A percentile compares a stretch with the other conserved stretches of the same genome.
These are phyloP conservation scores for Agrocybe praecox DNA, from an alignment of 768 basidiomycete genomes.

Conservation along the genomic window DNA sequence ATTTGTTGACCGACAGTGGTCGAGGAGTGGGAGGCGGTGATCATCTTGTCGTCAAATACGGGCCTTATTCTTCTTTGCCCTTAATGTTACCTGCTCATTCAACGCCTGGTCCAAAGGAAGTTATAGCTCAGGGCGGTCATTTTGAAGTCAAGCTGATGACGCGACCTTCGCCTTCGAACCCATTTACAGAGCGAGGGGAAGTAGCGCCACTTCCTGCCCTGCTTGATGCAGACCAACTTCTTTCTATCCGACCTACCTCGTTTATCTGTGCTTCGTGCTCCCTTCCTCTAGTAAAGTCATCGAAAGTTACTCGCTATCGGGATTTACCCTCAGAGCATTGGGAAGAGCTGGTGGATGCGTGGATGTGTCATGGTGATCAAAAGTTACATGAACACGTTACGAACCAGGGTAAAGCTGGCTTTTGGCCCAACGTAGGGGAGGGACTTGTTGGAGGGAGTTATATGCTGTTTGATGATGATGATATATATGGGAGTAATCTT, in stretches of 20 bases:
- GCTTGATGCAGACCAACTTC: constrained; percentile 72
- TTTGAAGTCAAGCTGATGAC: constrained; percentile 74
- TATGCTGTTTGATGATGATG: constrained; percentile 70
- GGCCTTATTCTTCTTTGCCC: constrained; percentile 56
- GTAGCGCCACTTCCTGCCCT: constrained; percentile 43
- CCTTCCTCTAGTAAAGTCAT: constrained; percentile 66
- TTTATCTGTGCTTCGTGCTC: constrained; percentile 85
- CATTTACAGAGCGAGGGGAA: constrained; percentile 20
- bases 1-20: constrained; percentile 19
- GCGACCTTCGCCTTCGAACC: constrained; percentile 19
- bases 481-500: constrained; percentile 55
- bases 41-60: constrained; percentile 64
- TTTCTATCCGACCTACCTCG: constrained; percentile 52
- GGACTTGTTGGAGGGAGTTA: constrained; percentile 92
- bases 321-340: constrained; percentile 96
- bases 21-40: constrained; percentile 44
- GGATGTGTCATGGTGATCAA: constrained; percentile 98
- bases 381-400: constrained; percentile 72
- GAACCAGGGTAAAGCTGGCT: constrained; percentile 59
- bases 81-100: constrained; percentile 60
- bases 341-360: constrained; percentile 95
- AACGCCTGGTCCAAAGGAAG: constrained; percentile 59
- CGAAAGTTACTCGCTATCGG: constrained; percentile 57
- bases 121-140: constrained; percentile 57
- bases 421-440: constrained; percentile 76